Conservation (phyloP, 768 basidiomycete species). For the Rhizopogon roseolus region DNA sequence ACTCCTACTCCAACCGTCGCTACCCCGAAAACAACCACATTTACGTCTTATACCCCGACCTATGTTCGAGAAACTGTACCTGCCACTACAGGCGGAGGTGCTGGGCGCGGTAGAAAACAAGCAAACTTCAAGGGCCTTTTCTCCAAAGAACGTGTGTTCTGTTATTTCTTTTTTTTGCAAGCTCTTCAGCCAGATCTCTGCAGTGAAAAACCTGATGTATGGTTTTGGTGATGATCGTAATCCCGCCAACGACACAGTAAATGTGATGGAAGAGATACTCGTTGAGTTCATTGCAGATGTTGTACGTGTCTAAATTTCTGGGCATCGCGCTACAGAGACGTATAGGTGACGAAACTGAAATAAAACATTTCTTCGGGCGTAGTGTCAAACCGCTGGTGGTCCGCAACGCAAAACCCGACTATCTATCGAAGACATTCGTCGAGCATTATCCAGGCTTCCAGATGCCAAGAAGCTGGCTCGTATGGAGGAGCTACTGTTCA, state of each 20-base stretch:
- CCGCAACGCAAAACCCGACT: slow-evolving; percentile 68
- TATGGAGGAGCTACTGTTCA: slow-evolving; percentile 88
- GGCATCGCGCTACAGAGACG: slow-evolving; percentile 1
- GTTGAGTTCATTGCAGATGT: slow-evolving; percentile 89
- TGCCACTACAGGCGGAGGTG: slow-evolving; percentile 32
- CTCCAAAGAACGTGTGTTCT: slow-evolving; percentile 69
- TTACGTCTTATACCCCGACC: slow-evolving; percentile 53
- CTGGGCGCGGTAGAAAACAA: slow-evolving; percentile 55
- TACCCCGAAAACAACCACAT: slow-evolving; percentile 39
- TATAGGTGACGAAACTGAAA: slow-evolving; percentile 5
- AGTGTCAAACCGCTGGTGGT: slow-evolving; percentile 75
- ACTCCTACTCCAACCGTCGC: slow-evolving; percentile 25
- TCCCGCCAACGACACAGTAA: slow-evolving; percentile 82
- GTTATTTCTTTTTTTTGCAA: slow-evolving; percentile 3
- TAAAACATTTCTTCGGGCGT: slow-evolving; percentile 5
- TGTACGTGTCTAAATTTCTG: slow-evolving; percentile 43
- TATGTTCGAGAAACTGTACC: slow-evolving; percentile 44
- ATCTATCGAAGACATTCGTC: slow-evolving; percentile 81
- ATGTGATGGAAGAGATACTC: slow-evolving; percentile 91
- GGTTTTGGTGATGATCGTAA: slow-evolving; percentile 91
- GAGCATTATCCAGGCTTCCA: slow-evolving; percentile 75
- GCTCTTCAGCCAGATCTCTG: slow-evolving; percentile 6
- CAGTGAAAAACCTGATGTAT: slow-evolving; percentile 86
- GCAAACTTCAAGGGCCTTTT: slow-evolving; percentile 73
- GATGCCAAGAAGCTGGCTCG: slow-evolving; percentile 90